Conservation (phyloP, 1,139 yeast genomes). For the Geotrichum fermentans region DNA sequence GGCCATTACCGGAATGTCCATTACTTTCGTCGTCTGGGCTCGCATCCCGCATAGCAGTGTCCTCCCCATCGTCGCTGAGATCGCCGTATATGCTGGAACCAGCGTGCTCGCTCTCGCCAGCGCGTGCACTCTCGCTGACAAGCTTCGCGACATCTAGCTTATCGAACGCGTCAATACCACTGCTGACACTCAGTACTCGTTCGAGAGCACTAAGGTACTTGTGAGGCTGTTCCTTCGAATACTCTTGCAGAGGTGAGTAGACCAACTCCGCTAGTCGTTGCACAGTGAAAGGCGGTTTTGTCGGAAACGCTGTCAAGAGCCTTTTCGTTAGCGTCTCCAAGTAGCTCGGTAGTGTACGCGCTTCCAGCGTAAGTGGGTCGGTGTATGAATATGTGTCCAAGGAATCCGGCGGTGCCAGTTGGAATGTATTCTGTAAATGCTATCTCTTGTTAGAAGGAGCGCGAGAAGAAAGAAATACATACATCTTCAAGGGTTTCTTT, state of each 20-base stretch:
- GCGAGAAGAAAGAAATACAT: background rate
- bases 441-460: background rate
- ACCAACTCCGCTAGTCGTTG: conserved; percentile 54
- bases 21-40: background rate
- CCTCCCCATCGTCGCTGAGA: conserved; percentile 1
- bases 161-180: conserved; percentile 34
- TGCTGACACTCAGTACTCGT: conserved; percentile 36
- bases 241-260: conserved; percentile 41
- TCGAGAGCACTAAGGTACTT: conserved; percentile 41
- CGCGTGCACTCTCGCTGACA: conserved; percentile 7
- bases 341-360: conserved; percentile 27
- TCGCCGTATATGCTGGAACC: background rate
- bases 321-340: conserved; percentile 27
- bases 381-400: conserved; percentile 7
- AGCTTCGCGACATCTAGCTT: conserved; percentile 16
- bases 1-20: background rate
- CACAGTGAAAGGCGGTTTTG: conserved; percentile 55
- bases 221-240: conserved; percentile 34
- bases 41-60: background rate
- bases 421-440: background rate
- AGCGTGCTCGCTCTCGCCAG: background rate
- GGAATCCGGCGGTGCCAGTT: background rate
- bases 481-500: conserved; percentile 8
- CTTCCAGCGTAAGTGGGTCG: conserved; percentile 30
- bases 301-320: conserved; percentile 35